phyloP scores from a whole-genome alignment of 768 basidiomycete genomes.

The Pisolithus tinctorius region DNA sequence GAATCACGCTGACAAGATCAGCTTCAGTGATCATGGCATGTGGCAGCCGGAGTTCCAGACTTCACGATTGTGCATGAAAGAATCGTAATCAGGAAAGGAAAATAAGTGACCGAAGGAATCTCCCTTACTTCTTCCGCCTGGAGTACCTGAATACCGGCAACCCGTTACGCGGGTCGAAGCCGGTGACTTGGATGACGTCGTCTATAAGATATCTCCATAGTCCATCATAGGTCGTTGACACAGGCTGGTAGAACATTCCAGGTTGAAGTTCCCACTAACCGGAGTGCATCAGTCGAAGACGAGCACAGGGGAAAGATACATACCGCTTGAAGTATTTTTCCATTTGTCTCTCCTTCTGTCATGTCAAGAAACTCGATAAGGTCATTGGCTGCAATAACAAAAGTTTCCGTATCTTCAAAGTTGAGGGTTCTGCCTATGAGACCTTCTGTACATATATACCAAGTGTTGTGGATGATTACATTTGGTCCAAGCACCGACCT shows the following conservation, averaged over 20 bases:
- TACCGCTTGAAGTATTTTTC: neutral
- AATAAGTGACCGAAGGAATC: neutral
- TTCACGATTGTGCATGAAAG: neutral
- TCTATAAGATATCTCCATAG: constrained; percentile 8
- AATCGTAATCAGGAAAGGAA: neutral
- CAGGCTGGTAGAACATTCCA: constrained; percentile 3
- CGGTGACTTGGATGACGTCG: constrained; percentile 5
- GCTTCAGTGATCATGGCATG: neutral
- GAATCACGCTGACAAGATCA: neutral
- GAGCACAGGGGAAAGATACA: no score
- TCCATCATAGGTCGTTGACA: constrained; percentile 7
- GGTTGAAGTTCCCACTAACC: constrained; percentile 1
- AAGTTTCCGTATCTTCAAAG: neutral
- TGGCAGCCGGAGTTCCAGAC: neutral
- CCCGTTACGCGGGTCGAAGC: constrained; percentile 7
- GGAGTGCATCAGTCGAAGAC: neutral
- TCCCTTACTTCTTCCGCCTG: constrained; percentile 5
- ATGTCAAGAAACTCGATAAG: constrained; percentile 5
- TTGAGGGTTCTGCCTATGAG: constrained; percentile 1
- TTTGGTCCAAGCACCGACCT: constrained; percentile 4
- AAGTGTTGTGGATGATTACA: neutral
- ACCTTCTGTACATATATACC: constrained; percentile 1
- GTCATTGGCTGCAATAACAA: neutral
- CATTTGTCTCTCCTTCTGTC: neutral
- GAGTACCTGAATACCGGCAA: constrained; percentile 2